A percentile compares a stretch with the other conserved stretches of the same genome.
Conservation (phyloP, 768 basidiomycete genomes). For the Kwoniella sp. region DNA sequence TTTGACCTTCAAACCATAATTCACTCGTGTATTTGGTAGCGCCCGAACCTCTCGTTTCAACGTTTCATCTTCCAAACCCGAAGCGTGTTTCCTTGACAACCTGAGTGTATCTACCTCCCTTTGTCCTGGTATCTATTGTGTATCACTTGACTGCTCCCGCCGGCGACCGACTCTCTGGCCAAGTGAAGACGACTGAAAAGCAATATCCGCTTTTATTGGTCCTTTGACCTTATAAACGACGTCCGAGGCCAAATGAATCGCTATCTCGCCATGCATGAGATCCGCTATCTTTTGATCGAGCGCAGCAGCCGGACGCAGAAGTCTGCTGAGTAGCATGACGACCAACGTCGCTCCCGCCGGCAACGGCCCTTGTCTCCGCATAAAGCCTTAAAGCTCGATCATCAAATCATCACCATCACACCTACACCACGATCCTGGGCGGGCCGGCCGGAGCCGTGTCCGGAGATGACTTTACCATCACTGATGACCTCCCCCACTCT, state of each 20-base stretch:
- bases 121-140: too few species aligned
- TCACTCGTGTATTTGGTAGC: not conserved
- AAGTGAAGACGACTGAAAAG: too few species aligned
- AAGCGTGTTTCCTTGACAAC: conserved; percentile 1
- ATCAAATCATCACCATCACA: not conserved
- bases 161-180: too few species aligned
- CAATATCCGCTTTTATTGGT: too few species aligned
- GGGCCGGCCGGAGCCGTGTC: not conserved
- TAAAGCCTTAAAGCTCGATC: conserved; percentile 1
- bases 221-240: too few species aligned
- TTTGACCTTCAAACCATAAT: not conserved
- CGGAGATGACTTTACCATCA: not conserved
- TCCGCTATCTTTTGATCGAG: too few species aligned
- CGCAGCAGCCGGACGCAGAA: too few species aligned
- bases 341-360: not conserved
- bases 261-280: too few species aligned
- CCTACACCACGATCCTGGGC: not conserved
- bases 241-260: too few species aligned
- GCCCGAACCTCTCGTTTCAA: not conserved
- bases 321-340: not conserved
- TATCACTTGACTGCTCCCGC: too few species aligned
- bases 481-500: not conserved
- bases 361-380: conserved; percentile 1
- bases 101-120: not conserved
- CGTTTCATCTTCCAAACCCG: not conserved